Percentiles rank a stretch among this genome's conserved stretches.
phyloP scores from a whole-genome alignment of 768 basidiomycete species.

The Lactarius quietus region DNA sequence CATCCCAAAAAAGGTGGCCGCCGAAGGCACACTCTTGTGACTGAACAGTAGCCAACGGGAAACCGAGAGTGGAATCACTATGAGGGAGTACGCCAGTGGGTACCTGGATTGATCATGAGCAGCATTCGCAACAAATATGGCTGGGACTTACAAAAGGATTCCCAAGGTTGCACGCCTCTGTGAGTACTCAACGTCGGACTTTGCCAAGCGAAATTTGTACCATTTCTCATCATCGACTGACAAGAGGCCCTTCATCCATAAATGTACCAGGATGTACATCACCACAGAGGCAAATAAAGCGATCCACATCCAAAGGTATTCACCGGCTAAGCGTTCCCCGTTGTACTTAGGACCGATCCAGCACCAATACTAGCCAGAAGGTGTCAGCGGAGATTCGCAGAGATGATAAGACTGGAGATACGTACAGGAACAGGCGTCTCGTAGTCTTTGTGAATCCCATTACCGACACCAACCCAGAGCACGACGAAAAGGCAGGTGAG shows the following conservation, averaged over 20 bases:
- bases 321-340: conserved; percentile 37
- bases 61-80: conserved; percentile 40
- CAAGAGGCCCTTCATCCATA: conserved; percentile 37
- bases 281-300: conserved; percentile 35
- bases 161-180: conserved; percentile 14
- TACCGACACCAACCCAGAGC: conserved; percentile 37
- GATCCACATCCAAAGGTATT: conserved; percentile 48
- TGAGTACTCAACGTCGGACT: conserved; percentile 7
- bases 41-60: conserved; percentile 39
- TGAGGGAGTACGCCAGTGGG: conserved; percentile 38
- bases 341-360: conserved; percentile 38
- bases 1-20: conserved; percentile 34
- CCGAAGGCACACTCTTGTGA: conserved; percentile 27
- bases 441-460: conserved; percentile 27
- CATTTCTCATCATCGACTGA: conserved; percentile 31
- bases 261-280: conserved; percentile 36
- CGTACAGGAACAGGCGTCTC: conserved; percentile 36
- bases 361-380: conserved; percentile 37
- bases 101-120: conserved; percentile 31
- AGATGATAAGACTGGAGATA: neutral
- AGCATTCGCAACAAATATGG: neutral
- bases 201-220: conserved; percentile 34
- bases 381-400: conserved; percentile 7
- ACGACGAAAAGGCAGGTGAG: conserved; percentile 24
- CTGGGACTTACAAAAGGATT: conserved; percentile 31